Evolutionary conservation across 805 yeast species (phyloP), one percentile per base, ranked within the genome.

Genomic region (Blastobotrys terrestris): DNA sequence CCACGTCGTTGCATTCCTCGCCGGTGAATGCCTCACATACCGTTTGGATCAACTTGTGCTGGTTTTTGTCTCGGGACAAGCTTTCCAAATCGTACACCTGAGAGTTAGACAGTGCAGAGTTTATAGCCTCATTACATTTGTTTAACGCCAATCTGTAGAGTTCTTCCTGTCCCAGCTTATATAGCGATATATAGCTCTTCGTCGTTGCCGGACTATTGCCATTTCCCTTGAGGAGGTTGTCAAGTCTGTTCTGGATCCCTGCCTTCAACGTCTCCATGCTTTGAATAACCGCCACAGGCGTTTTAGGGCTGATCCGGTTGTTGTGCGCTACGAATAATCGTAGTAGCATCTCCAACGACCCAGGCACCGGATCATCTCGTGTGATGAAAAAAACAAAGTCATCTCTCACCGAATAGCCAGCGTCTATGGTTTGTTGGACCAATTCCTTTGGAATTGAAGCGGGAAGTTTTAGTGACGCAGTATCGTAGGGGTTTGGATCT

Each of bases 401-500:
- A 4, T 39, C 3, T 14, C n/a, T n/a, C n/a, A n/a, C n/a, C n/a
- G n/a, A n/a, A n/a, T n/a, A n/a, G n/a, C 35, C 35, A 11, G 35
- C 44, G 3, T 41, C 44, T 8, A n/a, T 41, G 44, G 35, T 26
- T 26, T 26, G 35, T 26, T 26, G 35, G 35, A 26, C 11, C 35
- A 26, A 11, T 11, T 26, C 35, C 11, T 26, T 5, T 6, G 35
- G 35, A 3, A 21, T 26, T 5, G 8, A n/a, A 20, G 46, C 42
- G 1, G 47, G 53, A 1, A 87, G 69, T 61, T 80, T 80, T 53
- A 89, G 72, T 3, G 85, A 76, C 44, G 90, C 73, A 14, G 81
- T 81, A 39, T 80, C 80, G 7, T 70, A 69, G 59, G 85, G 86
- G 46, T 77, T 68, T 16, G 73, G 69, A 15, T 75, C 76, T 2